Conservation (phyloP, 2,329 filamentous ascomycete genomes). For the Aspergillus arachidicola region DNA sequence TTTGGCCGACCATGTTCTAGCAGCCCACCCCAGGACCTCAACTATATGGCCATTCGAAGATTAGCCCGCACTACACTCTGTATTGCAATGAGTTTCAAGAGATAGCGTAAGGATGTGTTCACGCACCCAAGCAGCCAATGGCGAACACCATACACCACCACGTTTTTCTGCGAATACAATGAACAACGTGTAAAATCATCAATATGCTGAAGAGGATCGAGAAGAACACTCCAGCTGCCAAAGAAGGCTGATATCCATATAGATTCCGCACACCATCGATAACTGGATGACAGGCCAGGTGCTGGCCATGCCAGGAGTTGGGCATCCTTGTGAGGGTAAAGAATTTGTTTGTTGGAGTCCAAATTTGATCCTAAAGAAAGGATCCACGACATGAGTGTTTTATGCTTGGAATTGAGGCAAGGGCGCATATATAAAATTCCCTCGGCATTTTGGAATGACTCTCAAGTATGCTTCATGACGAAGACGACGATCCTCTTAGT, state of each 20-base stretch:
- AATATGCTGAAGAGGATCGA: background rate
- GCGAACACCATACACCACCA: background rate
- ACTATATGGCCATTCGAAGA: background rate
- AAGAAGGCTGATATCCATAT: background rate
- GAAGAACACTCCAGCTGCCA: background rate
- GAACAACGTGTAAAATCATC: background rate
- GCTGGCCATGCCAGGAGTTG: background rate
- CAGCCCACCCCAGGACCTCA: background rate
- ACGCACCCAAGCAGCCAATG: background rate
- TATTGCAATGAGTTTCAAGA: background rate
- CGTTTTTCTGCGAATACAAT: background rate
- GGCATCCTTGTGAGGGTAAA: background rate
- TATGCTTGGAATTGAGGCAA: background rate
- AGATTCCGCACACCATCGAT: background rate
- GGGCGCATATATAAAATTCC: background rate
- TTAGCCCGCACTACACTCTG: background rate
- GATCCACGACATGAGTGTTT: background rate
- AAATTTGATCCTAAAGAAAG: background rate
- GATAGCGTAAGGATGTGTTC: background rate
- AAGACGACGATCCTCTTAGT: too few relatives aligned
- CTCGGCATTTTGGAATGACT: too few relatives aligned
- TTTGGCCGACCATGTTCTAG: background rate
- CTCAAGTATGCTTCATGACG: too few relatives aligned
- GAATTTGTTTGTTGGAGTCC: background rate
- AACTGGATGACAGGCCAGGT: background rate